phyloP scores from a whole-genome alignment of 2,329 filamentous ascomycete species.

The Talaromyces sp. region DNA sequence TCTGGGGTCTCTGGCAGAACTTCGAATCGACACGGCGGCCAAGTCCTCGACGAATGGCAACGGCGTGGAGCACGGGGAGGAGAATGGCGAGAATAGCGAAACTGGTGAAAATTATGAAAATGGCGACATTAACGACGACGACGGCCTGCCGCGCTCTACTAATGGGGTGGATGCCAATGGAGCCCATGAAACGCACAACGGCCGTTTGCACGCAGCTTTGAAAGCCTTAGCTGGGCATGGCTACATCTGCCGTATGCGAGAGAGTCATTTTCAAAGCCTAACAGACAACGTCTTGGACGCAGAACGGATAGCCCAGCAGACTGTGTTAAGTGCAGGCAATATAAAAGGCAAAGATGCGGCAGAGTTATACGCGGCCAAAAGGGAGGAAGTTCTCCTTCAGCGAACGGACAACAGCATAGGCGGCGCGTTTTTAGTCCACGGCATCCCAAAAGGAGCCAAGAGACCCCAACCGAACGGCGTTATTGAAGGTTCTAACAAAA shows the following conservation, averaged over 20 bases:
- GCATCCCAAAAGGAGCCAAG: constrained; percentile 28
- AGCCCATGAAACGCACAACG: constrained; percentile 16
- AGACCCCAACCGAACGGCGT: constrained; percentile 20
- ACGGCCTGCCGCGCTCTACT: background rate
- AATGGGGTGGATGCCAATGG: constrained; percentile 22
- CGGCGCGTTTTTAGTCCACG: constrained; percentile 22
- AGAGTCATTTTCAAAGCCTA: constrained; percentile 37
- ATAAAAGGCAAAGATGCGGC: constrained; percentile 36
- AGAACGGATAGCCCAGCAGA: constrained; percentile 25
- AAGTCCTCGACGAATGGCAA: constrained; percentile 17
- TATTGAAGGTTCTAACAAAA: constrained; percentile 16
- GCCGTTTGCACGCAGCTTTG: constrained; percentile 29
- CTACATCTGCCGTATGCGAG: constrained; percentile 34
- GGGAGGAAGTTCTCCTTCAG: constrained; percentile 26
- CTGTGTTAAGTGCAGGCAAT: constrained; percentile 22
- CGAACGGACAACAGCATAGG: constrained; percentile 23
- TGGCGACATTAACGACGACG: background rate
- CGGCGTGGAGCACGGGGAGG: constrained; percentile 10
- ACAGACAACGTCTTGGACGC: constrained; percentile 35
- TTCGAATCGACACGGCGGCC: constrained; percentile 18
- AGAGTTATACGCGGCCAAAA: constrained; percentile 25
- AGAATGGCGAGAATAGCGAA: background rate
- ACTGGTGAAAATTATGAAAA: background rate
- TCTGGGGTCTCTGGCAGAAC: constrained; percentile 36
- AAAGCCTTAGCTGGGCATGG: constrained; percentile 36